phyloP scores from a whole-genome alignment of 371 early-diverging fungal species.

The Gilbertella persicaria region DNA sequence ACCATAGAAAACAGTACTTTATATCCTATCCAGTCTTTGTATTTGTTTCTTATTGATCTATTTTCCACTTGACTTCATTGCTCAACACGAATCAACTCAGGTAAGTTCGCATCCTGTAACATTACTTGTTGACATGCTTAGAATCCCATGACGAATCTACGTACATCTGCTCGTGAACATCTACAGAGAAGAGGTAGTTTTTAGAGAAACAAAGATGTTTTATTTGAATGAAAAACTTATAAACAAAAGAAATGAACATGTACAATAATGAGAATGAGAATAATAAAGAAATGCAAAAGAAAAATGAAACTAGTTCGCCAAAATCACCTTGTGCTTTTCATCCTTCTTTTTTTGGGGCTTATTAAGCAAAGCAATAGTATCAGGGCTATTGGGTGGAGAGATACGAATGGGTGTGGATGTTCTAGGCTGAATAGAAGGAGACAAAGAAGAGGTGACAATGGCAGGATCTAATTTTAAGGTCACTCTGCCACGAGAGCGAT shows the following conservation, averaged over 20 bases:
- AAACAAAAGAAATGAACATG: neutral
- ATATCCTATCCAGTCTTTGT: constrained; percentile 4
- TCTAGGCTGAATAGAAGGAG: constrained; percentile 39
- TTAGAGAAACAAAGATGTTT: constrained; percentile 12
- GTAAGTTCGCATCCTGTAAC: too few species aligned
- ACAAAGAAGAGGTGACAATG: constrained; percentile 6
- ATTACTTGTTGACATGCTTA: too few species aligned
- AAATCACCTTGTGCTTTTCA: neutral
- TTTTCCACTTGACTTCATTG: constrained; percentile 28
- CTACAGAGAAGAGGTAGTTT: constrained; percentile 39
- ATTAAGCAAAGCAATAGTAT: constrained; percentile 10
- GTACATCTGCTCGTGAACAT: constrained; percentile 39
- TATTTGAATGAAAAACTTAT: neutral
- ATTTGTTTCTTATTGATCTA: constrained; percentile 22
- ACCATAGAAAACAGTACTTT: constrained; percentile 16
- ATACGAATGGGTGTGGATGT: constrained; percentile 45
- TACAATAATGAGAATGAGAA: neutral
- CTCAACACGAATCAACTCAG: constrained; percentile 22
- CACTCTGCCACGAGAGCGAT: constrained; percentile 61
- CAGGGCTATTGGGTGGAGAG: constrained; percentile 50
- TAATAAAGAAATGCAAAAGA: neutral
- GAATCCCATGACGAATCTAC: constrained; percentile 21
- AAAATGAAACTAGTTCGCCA: neutral
- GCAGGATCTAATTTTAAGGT: constrained; percentile 43
- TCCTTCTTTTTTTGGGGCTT: constrained; percentile 4